Conservation (phyloP, 1,139 yeast species). For the Sugiyamaella neomexicana region DNA sequence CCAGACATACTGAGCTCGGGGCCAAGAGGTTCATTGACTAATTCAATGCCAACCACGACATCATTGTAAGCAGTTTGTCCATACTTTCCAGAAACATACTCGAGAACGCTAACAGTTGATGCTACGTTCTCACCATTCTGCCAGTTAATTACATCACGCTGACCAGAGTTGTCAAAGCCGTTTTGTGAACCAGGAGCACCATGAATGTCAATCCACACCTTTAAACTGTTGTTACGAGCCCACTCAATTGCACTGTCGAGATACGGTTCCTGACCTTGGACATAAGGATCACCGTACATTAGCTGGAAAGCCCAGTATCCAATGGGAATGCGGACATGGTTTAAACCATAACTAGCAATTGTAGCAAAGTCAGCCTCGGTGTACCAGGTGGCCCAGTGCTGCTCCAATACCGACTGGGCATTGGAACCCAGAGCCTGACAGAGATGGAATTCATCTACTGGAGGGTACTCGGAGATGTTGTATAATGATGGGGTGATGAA, state of each 20-base stretch:
- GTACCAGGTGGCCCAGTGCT: constrained; percentile 82
- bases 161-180: constrained; percentile 94
- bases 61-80: constrained; percentile 65
- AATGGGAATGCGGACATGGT: constrained; percentile 84
- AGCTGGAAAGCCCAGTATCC: constrained; percentile 93
- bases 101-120: constrained; percentile 52
- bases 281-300: constrained; percentile 75
- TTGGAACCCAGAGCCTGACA: constrained; percentile 62
- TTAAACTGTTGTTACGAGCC: constrained; percentile 62
- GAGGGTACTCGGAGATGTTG: constrained; percentile 50
- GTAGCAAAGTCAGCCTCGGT: constrained; percentile 68
- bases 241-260: constrained; percentile 75
- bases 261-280: constrained; percentile 75
- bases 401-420: constrained; percentile 52
- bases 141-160: constrained; percentile 64
- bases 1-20: constrained; percentile 58
- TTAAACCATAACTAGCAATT: constrained; percentile 68
- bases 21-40: constrained; percentile 88
- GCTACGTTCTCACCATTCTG: constrained; percentile 49
- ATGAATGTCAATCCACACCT: constrained; percentile 90
- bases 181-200: constrained; percentile 98
- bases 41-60: constrained; percentile 79
- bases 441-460: constrained; percentile 84
- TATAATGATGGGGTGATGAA: constrained; percentile 84
- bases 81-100: constrained; percentile 55